phyloP scores from a whole-genome alignment of 2,329 filamentous ascomycete species.

The Penicillium sp. region DNA sequence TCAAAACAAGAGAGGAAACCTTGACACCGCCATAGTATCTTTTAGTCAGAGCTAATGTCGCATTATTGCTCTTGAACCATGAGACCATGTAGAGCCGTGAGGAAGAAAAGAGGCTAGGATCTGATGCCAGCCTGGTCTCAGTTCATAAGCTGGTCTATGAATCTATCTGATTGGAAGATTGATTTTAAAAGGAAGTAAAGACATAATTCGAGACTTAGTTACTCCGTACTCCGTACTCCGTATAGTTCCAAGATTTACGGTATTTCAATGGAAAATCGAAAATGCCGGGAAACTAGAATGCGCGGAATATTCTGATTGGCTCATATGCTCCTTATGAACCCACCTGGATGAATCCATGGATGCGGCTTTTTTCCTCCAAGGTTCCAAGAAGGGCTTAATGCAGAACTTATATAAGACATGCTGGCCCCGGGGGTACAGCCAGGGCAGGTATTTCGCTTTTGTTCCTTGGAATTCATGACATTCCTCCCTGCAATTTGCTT shows the following conservation, averaged over 20 bases:
- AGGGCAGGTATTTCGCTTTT: background rate
- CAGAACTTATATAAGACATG: background rate
- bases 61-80: too few species aligned
- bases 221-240: too few species aligned
- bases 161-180: background rate
- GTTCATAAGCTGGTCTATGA: background rate
- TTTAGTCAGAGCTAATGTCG: too few species aligned
- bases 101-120: too few species aligned
- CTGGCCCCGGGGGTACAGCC: background rate
- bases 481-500: too few species aligned
- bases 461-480: too few species aligned
- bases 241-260: background rate
- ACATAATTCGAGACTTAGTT: too few species aligned
- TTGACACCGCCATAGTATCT: too few species aligned
- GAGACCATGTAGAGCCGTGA: too few species aligned
- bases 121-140: background rate
- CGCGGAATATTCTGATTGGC: background rate
- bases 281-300: too few species aligned
- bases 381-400: background rate
- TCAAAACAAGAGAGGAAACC: too few species aligned
- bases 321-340: background rate
- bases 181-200: too few species aligned
- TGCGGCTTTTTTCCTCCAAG: background rate
- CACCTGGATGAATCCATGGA: background rate
- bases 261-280: background rate